Base-by-base conservation (phyloP, 176 grass and related monocot genomes). In the Paspalum notatum region DNA sequence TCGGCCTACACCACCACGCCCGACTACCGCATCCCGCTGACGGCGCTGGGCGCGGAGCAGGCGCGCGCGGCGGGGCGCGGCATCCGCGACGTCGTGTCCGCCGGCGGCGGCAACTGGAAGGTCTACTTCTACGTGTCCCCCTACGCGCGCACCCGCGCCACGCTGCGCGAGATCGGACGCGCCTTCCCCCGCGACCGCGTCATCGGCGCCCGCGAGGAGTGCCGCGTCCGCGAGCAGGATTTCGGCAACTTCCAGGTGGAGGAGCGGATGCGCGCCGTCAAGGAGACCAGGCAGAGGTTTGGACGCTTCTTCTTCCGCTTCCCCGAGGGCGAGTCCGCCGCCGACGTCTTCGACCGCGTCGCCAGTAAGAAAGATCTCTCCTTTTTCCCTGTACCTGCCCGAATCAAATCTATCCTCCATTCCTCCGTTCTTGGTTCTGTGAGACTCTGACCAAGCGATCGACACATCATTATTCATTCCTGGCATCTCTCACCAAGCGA, bases 181-280 rank as follows among this genome's bases (percentile, higher is more conserved):
- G 86, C 96, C 16, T 99, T 99, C 84, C 80, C 92, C 1, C 84
- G 84, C n/a, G 26, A 83, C 55, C 84, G 89, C 84, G 80, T 99
- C 86, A 79, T 99, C 82, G 96, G 96, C 17, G 96, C 70, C 43
- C 85, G 96, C 74, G 96, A 99, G 86, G 96, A 99, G 76, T 99
- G 90, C 88, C 91, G 96, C 73, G 79, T 99, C 76, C 74, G 96
- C 43, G 96, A 99, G 88, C 96, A 99, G 88, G 96, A 99, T 64
- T 99, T 99, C 38, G 96, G 96, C 12, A 99, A 99, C 68, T 99
- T 99, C 84, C 96, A 99, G 88, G 96, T 99, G 27, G 90, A 88
- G 78, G 93, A 99, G 55, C 78, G 96, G 70, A 99, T 99, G 96
- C 89, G 84, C 47, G 84, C 69, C 69, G 65, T 99, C 84, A 99